A percentile compares a stretch with the other conserved stretches of the same genome.
phyloP scores from a whole-genome alignment of 1,284 basidiomycete species.

The Cutaneotrichosporon cutaneum region DNA sequence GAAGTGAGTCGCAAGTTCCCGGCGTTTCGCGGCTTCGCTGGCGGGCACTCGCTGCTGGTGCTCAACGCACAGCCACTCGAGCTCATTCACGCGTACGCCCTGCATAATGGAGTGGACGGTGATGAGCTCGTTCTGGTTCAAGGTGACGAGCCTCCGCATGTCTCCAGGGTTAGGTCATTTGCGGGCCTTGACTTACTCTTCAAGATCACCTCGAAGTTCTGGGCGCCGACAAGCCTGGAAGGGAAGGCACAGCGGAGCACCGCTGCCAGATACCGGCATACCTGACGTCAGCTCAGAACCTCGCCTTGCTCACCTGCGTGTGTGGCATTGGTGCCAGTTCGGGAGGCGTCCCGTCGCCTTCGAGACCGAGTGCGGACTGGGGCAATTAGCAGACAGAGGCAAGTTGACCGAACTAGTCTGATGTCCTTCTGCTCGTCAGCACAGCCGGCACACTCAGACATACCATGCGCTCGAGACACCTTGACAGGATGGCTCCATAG shows the following conservation, averaged over 20 bases:
- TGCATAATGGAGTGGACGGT: conserved; percentile 79
- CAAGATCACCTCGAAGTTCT: conserved; percentile 66
- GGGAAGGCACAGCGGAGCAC: conserved; percentile 73
- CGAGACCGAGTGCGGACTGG: neutral
- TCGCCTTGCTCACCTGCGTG: conserved; percentile 54
- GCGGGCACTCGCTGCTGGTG: conserved; percentile 54
- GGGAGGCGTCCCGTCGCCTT: neutral
- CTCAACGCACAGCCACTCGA: conserved; percentile 68
- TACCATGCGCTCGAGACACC: conserved; percentile 20
- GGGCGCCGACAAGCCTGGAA: conserved; percentile 69
- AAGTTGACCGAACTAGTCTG: conserved; percentile 10
- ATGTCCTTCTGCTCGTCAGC: conserved; percentile 21
- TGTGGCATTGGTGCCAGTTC: conserved; percentile 15
- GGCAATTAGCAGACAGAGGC: neutral
- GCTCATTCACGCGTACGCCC: conserved; percentile 70
- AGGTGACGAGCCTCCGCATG: conserved; percentile 67
- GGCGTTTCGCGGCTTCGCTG: conserved; percentile 69
- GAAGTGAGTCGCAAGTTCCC: conserved; percentile 78
- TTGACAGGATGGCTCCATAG: conserved; percentile 21
- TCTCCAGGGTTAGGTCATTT: conserved; percentile 54
- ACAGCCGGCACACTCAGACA: neutral
- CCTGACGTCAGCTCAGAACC: conserved; percentile 54
- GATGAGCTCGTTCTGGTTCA: conserved; percentile 75
- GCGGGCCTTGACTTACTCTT: conserved; percentile 57
- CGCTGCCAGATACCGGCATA: conserved; percentile 65